These are phyloP conservation scores for Lagenidium sp. DNA, from an alignment of 352 stramenopile species.

Conservation along the genomic window DNA sequence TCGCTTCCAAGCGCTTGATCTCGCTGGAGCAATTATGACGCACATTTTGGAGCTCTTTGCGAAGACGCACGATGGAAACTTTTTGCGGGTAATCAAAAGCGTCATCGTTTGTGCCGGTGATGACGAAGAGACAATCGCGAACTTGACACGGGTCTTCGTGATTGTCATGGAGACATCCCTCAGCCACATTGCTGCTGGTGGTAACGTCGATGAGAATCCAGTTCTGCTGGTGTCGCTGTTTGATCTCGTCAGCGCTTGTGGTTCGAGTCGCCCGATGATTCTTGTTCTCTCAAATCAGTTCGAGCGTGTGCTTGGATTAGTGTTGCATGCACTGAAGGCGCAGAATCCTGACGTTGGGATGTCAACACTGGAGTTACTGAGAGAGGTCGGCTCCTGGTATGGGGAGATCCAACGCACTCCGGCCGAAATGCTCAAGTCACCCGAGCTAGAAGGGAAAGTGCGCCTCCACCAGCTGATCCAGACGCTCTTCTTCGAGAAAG, in stretches of 20 bases:
- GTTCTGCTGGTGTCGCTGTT: slow-evolving; percentile 41
- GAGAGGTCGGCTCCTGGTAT: slow-evolving; percentile 60
- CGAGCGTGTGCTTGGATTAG: slow-evolving; percentile 40
- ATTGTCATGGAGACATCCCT: slow-evolving; percentile 47
- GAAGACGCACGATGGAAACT: slow-evolving; percentile 42
- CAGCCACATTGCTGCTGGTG: slow-evolving; percentile 35
- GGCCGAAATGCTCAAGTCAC: slow-evolving; percentile 24
- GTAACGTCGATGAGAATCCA: slow-evolving; percentile 44
- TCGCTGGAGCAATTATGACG: slow-evolving; percentile 55
- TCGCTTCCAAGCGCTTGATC: slow-evolving; percentile 45
- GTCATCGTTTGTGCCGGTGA: slow-evolving; percentile 54
- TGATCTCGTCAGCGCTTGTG: slow-evolving; percentile 47
- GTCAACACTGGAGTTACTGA: slow-evolving; percentile 48
- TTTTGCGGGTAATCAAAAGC: slow-evolving; percentile 60
- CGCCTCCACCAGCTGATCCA: slow-evolving; percentile 54
- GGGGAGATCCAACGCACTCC: slow-evolving; percentile 63
- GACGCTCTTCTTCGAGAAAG: slow-evolving; percentile 71
- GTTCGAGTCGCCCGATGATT: slow-evolving; percentile 42
- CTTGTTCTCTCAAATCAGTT: slow-evolving; percentile 64
- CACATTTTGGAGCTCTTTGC: slow-evolving; percentile 54
- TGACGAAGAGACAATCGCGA: slow-evolving; percentile 40
- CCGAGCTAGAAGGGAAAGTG: slow-evolving; percentile 43
- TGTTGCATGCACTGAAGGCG: slow-evolving; percentile 51
- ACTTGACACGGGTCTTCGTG: slow-evolving; percentile 56
- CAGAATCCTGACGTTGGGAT: slow-evolving; percentile 54